These are phyloP conservation scores for Cyberlindnera japonica DNA, from an alignment of 805 yeast species.

Conservation along the genomic window DNA sequence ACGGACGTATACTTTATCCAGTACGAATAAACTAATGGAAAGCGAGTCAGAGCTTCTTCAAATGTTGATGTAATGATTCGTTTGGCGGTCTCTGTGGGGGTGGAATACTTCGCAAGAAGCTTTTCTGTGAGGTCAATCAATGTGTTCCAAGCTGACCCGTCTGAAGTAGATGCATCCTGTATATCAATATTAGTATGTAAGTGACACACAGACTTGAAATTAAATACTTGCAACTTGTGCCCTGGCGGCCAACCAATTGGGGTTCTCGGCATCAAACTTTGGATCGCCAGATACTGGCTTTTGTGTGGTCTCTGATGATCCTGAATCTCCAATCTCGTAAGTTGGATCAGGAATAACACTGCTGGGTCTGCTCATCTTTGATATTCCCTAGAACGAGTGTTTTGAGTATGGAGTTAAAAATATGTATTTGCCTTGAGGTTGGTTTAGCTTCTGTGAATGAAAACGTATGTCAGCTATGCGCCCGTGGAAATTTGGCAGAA, in stretches of 20 bases:
- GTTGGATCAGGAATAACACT: background rate
- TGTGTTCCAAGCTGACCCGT: slow-evolving; percentile 38
- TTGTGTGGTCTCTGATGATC: background rate
- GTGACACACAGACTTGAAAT: background rate
- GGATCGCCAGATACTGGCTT: slow-evolving; percentile 12
- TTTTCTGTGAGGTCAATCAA: slow-evolving; percentile 34
- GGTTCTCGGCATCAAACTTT: slow-evolving; percentile 21
- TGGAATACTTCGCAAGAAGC: slow-evolving; percentile 31
- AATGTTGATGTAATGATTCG: slow-evolving; percentile 33
- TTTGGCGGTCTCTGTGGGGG: slow-evolving; percentile 31
- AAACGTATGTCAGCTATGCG: background rate
- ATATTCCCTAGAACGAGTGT: background rate
- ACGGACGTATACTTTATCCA: slow-evolving; percentile 63
- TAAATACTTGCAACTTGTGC: slow-evolving; percentile 17
- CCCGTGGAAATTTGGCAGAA: slow-evolving; percentile 3
- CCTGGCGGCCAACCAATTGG: slow-evolving; percentile 25
- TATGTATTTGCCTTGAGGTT: too few relatives aligned
- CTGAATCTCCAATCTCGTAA: background rate
- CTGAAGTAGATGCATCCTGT: slow-evolving; percentile 20
- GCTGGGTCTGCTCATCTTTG: background rate
- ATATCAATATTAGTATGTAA: slow-evolving; percentile 3
- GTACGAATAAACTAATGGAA: slow-evolving; percentile 54
- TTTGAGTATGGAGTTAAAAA: background rate
- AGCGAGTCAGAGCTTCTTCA: slow-evolving; percentile 43
- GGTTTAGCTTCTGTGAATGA: background rate